Evolutionary conservation across 306 rosid species (phyloP).

Genomic region (Prunus persica): Prunus_persica_NCBIv2 NC_034010.1:27073001-27073500

Average conservation of each 20-base stretch:
- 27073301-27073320: constrained; percentile 44
- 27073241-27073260: constrained; percentile 83
- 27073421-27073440: constrained; percentile 85
- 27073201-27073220: constrained; percentile 58
- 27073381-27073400: constrained; percentile 96
- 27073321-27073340: constrained; percentile 93
- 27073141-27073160: constrained; percentile 90
- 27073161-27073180: constrained; percentile 90
- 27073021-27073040: constrained; percentile 65
- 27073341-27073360: constrained; percentile 78
- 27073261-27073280: constrained; percentile 67
- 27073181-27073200: constrained; percentile 73
- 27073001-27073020: constrained; percentile 45
- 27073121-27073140: constrained; percentile 76
- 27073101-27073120: constrained; percentile 70
- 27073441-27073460: constrained; percentile 98
- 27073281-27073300: constrained; percentile 83
- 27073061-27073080: constrained; percentile 97
- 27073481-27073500: constrained; percentile 80
- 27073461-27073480: constrained; percentile 84
- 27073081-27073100: constrained; percentile 81
- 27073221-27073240: constrained; percentile 55
- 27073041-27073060: constrained; percentile 49
- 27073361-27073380: constrained; percentile 85
- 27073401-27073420: constrained; percentile 65